A percentile compares a stretch with the other conserved stretches of the same genome.
Evolutionary conservation across 768 basidiomycete species (phyloP).

Genomic region (Phylloporus sp.): DNA sequence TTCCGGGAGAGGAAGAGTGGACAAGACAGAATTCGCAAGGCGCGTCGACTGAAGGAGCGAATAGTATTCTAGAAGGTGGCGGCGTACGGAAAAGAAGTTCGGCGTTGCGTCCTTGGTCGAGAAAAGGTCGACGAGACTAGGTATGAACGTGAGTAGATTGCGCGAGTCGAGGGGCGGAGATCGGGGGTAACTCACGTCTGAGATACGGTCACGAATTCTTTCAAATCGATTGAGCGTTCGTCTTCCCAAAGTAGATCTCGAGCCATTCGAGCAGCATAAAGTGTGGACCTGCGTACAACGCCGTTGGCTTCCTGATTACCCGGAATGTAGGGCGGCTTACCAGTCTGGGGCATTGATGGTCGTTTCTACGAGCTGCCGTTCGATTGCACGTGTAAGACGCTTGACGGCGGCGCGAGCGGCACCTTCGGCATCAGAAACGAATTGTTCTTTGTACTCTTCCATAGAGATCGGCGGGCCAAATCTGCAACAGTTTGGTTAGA

Average conservation of each 20-base stretch:
- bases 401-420: slow-evolving; percentile 79
- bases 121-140: slow-evolving; percentile 84
- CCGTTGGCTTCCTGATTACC: slow-evolving; percentile 14
- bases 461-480: slow-evolving; percentile 79
- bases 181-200: slow-evolving; percentile 69
- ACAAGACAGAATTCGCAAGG: slow-evolving; percentile 81
- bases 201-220: slow-evolving; percentile 77
- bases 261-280: slow-evolving; percentile 89
- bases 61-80: slow-evolving; percentile 79
- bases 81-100: slow-evolving; percentile 57
- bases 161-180: slow-evolving; percentile 13
- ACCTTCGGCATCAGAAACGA: slow-evolving; percentile 63
- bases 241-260: slow-evolving; percentile 89
- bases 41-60: slow-evolving; percentile 76
- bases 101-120: slow-evolving; percentile 58
- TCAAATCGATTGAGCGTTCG: slow-evolving; percentile 68
- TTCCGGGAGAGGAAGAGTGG: slow-evolving; percentile 77
- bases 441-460: slow-evolving; percentile 70
- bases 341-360: slow-evolving; percentile 95
- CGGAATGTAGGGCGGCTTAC: slow-evolving; percentile 43
- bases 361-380: slow-evolving; percentile 60
- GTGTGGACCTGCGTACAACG: slow-evolving; percentile 64
- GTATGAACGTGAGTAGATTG: slow-evolving; percentile 23
- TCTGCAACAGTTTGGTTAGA: slow-evolving; percentile 37
- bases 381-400: slow-evolving; percentile 71